Conservation (phyloP, 805 yeast genomes). For the Starmerella asiatica region DNA sequence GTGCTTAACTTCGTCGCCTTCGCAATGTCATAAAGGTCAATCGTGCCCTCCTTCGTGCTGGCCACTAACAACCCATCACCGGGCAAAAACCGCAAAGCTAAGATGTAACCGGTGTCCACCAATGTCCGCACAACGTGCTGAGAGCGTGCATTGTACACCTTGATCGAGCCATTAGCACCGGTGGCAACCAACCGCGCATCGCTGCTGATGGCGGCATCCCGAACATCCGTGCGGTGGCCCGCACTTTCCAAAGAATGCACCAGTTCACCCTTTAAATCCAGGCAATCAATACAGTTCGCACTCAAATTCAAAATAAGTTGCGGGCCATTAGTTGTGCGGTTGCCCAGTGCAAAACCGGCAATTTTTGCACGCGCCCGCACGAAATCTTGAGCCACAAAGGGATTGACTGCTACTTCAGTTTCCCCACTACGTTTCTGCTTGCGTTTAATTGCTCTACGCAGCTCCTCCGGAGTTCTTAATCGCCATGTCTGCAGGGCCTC, state of each 20-base stretch:
- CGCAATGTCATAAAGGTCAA: conserved; percentile 77
- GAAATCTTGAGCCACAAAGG: conserved; percentile 55
- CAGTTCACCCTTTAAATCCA: conserved; percentile 31
- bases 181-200: conserved; percentile 73
- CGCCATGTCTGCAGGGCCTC: conserved; percentile 77
- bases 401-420: conserved; percentile 24
- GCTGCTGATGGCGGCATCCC: conserved; percentile 68
- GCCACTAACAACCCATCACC: conserved; percentile 79
- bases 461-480: conserved; percentile 61
- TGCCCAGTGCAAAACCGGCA: conserved; percentile 26
- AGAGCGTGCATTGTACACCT: conserved; percentile 73
- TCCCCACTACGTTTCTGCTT: conserved; percentile 56
- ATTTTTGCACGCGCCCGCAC: conserved; percentile 35
- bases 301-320: conserved; percentile 54
- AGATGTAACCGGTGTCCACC: conserved; percentile 67
- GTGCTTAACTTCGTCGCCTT: conserved; percentile 60
- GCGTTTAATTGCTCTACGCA: conserved; percentile 59
- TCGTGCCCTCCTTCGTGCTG: conserved; percentile 76
- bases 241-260: conserved; percentile 50
- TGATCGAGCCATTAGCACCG: conserved; percentile 79
- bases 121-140: conserved; percentile 70
- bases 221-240: conserved; percentile 84
- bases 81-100: conserved; percentile 70
- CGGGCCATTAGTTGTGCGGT: too few relatives aligned
- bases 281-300: conserved; percentile 64